phyloP scores from a whole-genome alignment of 2,329 filamentous ascomycete species.

The Ophiosphaerella herpotricha region DNA sequence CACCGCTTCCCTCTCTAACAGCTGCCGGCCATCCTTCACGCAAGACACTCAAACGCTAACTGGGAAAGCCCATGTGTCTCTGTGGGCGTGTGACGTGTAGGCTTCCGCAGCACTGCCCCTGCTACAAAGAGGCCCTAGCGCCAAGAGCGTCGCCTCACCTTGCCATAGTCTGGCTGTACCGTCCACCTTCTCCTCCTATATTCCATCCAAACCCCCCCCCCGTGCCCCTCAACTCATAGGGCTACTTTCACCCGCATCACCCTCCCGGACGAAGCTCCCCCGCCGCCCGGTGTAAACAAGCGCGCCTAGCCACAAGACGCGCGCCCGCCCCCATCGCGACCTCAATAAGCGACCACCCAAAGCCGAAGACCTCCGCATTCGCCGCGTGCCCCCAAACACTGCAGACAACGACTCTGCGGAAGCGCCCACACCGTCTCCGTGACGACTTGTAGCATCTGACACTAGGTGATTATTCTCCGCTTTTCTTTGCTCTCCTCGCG shows the following conservation, averaged over 20 bases:
- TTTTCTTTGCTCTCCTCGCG: constrained; percentile 25
- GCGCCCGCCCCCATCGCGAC: constrained; percentile 1
- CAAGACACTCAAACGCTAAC: background rate
- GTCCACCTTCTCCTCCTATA: constrained; percentile 25
- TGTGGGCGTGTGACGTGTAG: constrained; percentile 1
- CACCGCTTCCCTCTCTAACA: too few species aligned
- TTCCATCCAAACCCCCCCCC: constrained; percentile 28
- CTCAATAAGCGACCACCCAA: constrained; percentile 11
- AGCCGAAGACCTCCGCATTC: constrained; percentile 37
- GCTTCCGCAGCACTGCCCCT: constrained; percentile 2
- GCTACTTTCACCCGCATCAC: constrained; percentile 28
- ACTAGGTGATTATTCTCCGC: constrained; percentile 44
- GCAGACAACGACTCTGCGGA: constrained; percentile 46
- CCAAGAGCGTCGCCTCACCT: constrained; percentile 22
- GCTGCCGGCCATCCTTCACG: background rate
- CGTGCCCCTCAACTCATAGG: constrained; percentile 31
- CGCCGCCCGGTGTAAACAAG: constrained; percentile 27
- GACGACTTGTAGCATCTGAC: constrained; percentile 47
- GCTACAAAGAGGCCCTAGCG: constrained; percentile 15
- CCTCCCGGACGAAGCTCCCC: constrained; percentile 29
- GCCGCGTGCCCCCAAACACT: constrained; percentile 38
- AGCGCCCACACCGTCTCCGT: constrained; percentile 46
- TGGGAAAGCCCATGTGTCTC: background rate
- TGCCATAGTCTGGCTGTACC: constrained; percentile 13
- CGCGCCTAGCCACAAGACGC: constrained; percentile 17